Conservation (phyloP, 2,329 filamentous ascomycete genomes). For the Hysterium pulicare region DNA sequence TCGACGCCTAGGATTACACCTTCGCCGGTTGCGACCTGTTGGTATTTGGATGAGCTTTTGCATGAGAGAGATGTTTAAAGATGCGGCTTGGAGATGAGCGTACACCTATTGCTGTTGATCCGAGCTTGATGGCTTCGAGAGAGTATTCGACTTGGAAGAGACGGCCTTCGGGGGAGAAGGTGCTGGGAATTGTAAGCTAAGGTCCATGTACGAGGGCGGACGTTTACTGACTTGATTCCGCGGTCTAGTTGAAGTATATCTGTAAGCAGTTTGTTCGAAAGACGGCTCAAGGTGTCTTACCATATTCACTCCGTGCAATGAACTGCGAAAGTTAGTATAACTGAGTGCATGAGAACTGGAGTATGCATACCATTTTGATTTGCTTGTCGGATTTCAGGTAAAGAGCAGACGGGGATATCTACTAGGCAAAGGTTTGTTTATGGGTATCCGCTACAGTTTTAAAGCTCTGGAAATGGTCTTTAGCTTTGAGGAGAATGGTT, state of each 20-base stretch:
- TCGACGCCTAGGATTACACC: constrained; percentile 96
- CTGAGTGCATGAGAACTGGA: constrained; percentile 15
- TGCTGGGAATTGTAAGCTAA: constrained; percentile 55
- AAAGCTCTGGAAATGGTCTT: not conserved
- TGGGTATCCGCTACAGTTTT: too few species aligned
- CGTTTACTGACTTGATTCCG: constrained; percentile 80
- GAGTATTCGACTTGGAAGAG: constrained; percentile 99
- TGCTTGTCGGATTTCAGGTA: constrained; percentile 8
- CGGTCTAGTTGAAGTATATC: constrained; percentile 62
- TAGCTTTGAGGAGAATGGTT: constrained; percentile 2
- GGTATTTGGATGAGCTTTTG: constrained; percentile 13
- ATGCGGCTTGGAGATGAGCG: constrained; percentile 14
- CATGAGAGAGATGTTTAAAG: constrained; percentile 1
- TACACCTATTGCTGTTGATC: constrained; percentile 94
- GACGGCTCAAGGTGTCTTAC: constrained; percentile 54
- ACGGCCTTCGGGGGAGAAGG: constrained; percentile 98
- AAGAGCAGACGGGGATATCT: constrained; percentile 1
- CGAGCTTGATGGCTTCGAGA: constrained; percentile 98
- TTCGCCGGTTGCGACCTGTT: constrained; percentile 81
- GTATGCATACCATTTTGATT: constrained; percentile 29
- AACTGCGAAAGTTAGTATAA: constrained; percentile 55
- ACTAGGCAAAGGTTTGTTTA: too few species aligned
- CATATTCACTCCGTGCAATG: constrained; percentile 99
- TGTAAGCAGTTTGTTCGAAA: constrained; percentile 19
- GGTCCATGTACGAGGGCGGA: constrained; percentile 10